Evolutionary conservation across 2,329 filamentous ascomycete species (phyloP).

Genomic region (Clarireedia hainanense): DNA sequence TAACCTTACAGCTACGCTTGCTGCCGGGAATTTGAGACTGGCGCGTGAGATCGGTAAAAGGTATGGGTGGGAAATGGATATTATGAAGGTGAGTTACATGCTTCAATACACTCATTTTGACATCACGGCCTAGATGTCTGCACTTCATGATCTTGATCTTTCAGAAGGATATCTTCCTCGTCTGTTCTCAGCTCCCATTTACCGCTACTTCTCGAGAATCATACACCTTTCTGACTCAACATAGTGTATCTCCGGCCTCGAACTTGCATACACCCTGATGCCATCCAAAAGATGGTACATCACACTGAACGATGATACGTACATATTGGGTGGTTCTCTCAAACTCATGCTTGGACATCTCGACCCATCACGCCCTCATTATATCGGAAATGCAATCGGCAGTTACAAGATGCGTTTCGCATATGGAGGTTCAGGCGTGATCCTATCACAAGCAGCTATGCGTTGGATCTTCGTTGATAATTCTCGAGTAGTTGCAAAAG

Average conservation of each 20-base stretch:
- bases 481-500: constrained; percentile 35
- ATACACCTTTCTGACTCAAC: too few species aligned
- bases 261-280: constrained; percentile 41
- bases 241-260: constrained; percentile 40
- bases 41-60: background rate
- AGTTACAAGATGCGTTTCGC: constrained; percentile 48
- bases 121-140: too few species aligned
- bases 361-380: constrained; percentile 39
- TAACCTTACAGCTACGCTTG: background rate
- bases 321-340: constrained; percentile 42
- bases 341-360: constrained; percentile 41
- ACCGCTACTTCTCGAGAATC: too few species aligned
- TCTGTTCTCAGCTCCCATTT: too few species aligned
- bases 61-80: too few species aligned
- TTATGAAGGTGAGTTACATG: too few species aligned
- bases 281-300: constrained; percentile 52
- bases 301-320: constrained; percentile 51
- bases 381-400: constrained; percentile 49
- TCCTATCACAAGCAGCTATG: constrained; percentile 45
- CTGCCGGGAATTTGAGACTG: background rate
- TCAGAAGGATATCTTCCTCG: too few species aligned
- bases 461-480: constrained; percentile 30
- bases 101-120: too few species aligned
- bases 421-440: constrained; percentile 47
- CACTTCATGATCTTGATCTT: too few species aligned